These are phyloP conservation scores for Leptomonas seymouri DNA, from an alignment of 208 protist species.

Conservation along the genomic window DNA sequence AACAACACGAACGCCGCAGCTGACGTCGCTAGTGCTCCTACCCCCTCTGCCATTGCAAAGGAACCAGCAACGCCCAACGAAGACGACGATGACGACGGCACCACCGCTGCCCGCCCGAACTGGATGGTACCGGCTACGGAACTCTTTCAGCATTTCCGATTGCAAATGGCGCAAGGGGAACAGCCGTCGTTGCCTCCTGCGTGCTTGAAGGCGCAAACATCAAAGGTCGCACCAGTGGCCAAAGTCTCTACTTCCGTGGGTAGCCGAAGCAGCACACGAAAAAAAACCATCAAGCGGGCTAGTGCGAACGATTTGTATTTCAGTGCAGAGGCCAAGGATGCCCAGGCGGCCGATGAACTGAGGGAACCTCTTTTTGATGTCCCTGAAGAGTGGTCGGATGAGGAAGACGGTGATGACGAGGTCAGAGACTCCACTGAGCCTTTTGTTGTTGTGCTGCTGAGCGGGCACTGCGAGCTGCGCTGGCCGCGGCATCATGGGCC, in stretches of 20 bases:
- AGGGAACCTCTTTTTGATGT: slow-evolving; percentile 12
- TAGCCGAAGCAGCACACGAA: neutral
- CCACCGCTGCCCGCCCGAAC: neutral
- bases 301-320: neutral
- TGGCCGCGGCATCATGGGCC: slow-evolving; percentile 23
- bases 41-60: neutral
- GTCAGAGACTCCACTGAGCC: neutral
- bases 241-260: neutral
- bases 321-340: neutral
- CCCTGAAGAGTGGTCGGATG: slow-evolving; percentile 8
- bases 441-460: slow-evolving; percentile 45
- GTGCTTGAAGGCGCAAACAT: neutral
- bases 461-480: slow-evolving; percentile 32
- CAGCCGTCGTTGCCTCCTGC: slow-evolving; percentile 17
- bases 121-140: slow-evolving; percentile 21
- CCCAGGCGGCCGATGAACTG: neutral
- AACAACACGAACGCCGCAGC: neutral
- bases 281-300: neutral
- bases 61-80: neutral
- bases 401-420: neutral
- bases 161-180: slow-evolving; percentile 25
- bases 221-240: no score
- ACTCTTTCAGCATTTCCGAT: slow-evolving; percentile 24
- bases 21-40: neutral
- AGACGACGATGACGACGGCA: neutral